Evolutionary conservation across 202 grass and related monocot species (phyloP).

Genomic region (Schoenoplectus tabernaemontani): DNA sequence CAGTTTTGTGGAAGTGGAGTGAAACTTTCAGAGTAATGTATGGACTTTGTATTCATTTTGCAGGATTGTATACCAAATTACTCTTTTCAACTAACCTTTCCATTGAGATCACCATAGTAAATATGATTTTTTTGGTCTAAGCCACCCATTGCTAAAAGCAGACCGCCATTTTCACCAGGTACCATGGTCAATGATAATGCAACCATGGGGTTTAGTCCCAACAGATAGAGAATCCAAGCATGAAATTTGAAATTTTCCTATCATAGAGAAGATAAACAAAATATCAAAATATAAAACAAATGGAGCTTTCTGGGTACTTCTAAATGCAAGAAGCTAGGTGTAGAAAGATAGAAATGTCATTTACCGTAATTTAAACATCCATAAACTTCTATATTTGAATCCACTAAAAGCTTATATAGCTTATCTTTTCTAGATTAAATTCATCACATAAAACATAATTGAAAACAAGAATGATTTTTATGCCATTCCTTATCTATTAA

Average conservation of each 20-base stretch:
- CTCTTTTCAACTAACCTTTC: conserved; percentile 51
- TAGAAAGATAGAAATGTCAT: neutral
- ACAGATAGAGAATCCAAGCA: conserved; percentile 64
- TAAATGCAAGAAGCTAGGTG: neutral
- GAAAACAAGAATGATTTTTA: neutral
- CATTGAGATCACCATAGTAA: conserved; percentile 51
- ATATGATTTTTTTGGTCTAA: conserved; percentile 89
- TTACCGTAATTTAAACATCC: neutral
- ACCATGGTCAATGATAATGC: conserved; percentile 66
- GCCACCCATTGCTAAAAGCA: conserved; percentile 89
- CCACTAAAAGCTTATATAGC: neutral
- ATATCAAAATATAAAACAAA: neutral
- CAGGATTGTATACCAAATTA: neutral
- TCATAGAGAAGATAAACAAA: conserved; percentile 19
- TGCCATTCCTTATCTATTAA: neutral
- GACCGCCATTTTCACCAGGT: conserved; percentile 34
- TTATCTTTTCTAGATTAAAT: neutral
- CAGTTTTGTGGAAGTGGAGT: neutral
- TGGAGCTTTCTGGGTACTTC: neutral
- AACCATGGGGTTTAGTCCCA: conserved; percentile 90
- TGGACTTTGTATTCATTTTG: neutral
- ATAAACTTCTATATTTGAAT: neutral
- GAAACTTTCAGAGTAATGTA: neutral
- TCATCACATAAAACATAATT: neutral
- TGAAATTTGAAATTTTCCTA: conserved; percentile 58